Evolutionary conservation across 1,284 basidiomycete species (phyloP), one percentile per base, ranked within the genome.

Genomic region (Ganoderma lingzhi): DNA sequence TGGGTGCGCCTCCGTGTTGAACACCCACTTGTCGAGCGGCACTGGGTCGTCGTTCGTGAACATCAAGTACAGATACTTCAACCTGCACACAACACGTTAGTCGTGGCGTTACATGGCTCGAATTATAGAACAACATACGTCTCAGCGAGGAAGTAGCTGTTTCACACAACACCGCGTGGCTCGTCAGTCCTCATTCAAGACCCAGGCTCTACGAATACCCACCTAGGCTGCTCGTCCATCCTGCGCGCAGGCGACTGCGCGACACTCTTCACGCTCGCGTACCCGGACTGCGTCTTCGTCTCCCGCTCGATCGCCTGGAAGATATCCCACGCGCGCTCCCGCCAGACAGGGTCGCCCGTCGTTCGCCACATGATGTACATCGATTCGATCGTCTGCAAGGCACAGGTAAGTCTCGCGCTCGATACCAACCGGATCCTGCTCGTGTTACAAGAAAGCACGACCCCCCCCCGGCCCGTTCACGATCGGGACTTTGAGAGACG

Each of bases 1-100:
- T 0, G 91, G 89, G 75, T 94, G 93, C 14, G 92, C 93, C 80
- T 94, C 94, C 1, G 94, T 96, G 77, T 95, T 96, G 78, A 95
- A 91, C 30, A 95, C 92, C 87, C 91, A 95, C 73, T 87, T 80
- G 72, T 92, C 88, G 39, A 94, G 79, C 14, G 91, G 88, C 62
- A 93, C 71, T 1, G 85, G 79, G 65, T 88, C 87, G 61, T 86
- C 84, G 53, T 88, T 85, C 64, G 78, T 79, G 79, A 90, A 91
- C 74, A 89, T 78, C n/a, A 91, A 81, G 74, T 90, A 90, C 55
- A 91, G 83, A 74, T 91, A 91, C 79, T 91, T 91, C 67, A 91
- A 78, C 62, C 87, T 88, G 80, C 10, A 60, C 30, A 6, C 15
- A 42, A 3, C 23, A 41, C 42, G 39, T 65, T 58, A 65, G 68